phyloP scores from a whole-genome alignment of 495 filamentous ascomycete species.

The Oidiodendron maius region DNA sequence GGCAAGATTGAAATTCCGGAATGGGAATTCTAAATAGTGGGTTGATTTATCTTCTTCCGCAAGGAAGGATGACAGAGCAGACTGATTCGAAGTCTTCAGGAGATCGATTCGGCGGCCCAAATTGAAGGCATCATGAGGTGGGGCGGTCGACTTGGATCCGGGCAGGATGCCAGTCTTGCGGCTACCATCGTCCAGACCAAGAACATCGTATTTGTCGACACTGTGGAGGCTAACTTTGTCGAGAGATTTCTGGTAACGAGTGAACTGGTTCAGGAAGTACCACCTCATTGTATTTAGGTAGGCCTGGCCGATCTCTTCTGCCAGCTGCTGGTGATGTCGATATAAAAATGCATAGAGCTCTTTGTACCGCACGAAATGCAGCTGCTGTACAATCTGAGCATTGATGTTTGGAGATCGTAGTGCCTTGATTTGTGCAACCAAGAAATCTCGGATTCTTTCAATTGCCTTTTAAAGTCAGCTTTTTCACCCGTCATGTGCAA shows the following conservation, averaged over 20 bases:
- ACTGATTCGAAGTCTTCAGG: conserved; percentile 60
- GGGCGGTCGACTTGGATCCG: conserved; percentile 33
- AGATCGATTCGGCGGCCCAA: conserved; percentile 80
- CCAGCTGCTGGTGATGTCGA: conserved; percentile 68
- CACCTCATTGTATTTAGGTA: conserved; percentile 99
- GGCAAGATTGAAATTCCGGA: conserved; percentile 90
- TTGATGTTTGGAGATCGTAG: conserved; percentile 92
- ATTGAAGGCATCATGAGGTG: conserved; percentile 80
- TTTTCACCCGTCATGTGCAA: neutral
- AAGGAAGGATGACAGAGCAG: conserved; percentile 71
- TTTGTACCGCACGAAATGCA: conserved; percentile 79
- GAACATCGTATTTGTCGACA: conserved; percentile 77
- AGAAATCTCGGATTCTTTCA: conserved; percentile 87
- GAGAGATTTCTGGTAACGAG: conserved; percentile 76
- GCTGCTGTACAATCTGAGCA: conserved; percentile 90
- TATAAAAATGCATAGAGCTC: conserved; percentile 81
- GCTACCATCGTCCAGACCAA: conserved; percentile 69
- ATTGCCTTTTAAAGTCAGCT: conserved; percentile 56
- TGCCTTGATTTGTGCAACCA: conserved; percentile 90
- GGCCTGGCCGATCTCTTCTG: conserved; percentile 83
- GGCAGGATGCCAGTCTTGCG: conserved; percentile 49
- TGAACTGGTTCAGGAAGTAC: conserved; percentile 93
- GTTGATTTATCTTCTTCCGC: conserved; percentile 81
- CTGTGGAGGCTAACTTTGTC: conserved; percentile 77
- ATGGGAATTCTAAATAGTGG: conserved; percentile 84